These are phyloP conservation scores for Limonium bicolor DNA, from an alignment of 148 eudicot species.

Conservation along the genomic window DNA sequence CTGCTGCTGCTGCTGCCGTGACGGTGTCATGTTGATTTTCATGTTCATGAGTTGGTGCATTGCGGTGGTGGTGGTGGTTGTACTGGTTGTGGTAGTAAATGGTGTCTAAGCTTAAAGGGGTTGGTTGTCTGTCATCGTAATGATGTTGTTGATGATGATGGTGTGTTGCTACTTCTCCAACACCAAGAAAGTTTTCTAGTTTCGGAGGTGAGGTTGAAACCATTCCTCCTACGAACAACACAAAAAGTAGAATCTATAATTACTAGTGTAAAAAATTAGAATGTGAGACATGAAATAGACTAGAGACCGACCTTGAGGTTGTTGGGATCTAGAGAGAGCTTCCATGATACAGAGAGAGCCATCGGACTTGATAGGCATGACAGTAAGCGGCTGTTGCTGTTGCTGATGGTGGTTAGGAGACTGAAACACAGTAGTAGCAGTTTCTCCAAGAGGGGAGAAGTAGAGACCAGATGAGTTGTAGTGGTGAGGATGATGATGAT, in stretches of 20 bases:
- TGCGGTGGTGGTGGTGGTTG: no score
- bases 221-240: constrained; percentile 47
- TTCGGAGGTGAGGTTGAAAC: constrained; percentile 46
- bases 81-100: constrained; percentile 30
- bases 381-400: constrained; percentile 24
- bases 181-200: constrained; percentile 76
- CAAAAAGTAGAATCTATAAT: no score
- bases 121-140: constrained; percentile 13
- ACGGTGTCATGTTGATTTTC: no score
- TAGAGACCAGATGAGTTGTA: constrained; percentile 1
- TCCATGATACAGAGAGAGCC: constrained; percentile 79
- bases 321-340: constrained; percentile 17
- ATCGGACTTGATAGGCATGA: constrained; percentile 89
- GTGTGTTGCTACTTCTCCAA: constrained; percentile 41
- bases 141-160: constrained; percentile 20
- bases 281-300: background rate
- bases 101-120: constrained; percentile 41
- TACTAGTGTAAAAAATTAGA: background rate
- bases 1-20: no score
- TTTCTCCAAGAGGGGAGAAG: background rate
- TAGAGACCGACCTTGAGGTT: constrained; percentile 1
- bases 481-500: constrained; percentile 13
- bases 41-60: no score
- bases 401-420: no score
- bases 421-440: constrained; percentile 11